phyloP scores from a whole-genome alignment of 2,329 filamentous ascomycete genomes.

The Xylariaceae sp. region DNA sequence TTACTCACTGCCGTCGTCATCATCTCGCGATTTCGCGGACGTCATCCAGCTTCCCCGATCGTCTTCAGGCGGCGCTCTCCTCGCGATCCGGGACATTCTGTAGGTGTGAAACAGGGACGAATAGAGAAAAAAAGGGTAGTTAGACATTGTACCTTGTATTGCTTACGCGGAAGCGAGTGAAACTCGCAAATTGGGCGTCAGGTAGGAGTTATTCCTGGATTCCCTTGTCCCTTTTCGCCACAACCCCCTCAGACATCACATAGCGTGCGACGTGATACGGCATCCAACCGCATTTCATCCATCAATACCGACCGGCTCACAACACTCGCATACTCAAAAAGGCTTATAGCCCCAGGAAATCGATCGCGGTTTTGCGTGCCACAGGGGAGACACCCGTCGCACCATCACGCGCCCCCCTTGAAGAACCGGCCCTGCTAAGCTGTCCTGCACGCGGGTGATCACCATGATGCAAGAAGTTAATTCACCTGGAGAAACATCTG shows the following conservation, averaged over 20 bases:
- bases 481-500: neutral
- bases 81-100: neutral
- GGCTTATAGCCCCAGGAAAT: slow-evolving; percentile 3
- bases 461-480: neutral
- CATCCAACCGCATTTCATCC: slow-evolving; percentile 3
- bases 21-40: neutral
- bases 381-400: neutral
- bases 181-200: slow-evolving; percentile 6
- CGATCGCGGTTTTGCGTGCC: neutral
- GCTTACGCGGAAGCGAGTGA: neutral
- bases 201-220: neutral
- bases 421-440: neutral
- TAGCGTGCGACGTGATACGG: slow-evolving; percentile 20
- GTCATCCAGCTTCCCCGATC: neutral
- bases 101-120: no score
- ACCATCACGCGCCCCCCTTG: neutral
- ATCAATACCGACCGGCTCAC: slow-evolving; percentile 15
- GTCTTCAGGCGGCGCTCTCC: neutral
- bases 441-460: neutral
- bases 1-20: neutral
- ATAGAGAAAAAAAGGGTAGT: no score
- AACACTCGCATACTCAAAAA: slow-evolving; percentile 24
- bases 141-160: no score
- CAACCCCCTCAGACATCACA: slow-evolving; percentile 11
- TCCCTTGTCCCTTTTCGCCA: slow-evolving; percentile 9